Conservation (phyloP, 73 alveolate species). For the Tetrahymena elliotti region DNA sequence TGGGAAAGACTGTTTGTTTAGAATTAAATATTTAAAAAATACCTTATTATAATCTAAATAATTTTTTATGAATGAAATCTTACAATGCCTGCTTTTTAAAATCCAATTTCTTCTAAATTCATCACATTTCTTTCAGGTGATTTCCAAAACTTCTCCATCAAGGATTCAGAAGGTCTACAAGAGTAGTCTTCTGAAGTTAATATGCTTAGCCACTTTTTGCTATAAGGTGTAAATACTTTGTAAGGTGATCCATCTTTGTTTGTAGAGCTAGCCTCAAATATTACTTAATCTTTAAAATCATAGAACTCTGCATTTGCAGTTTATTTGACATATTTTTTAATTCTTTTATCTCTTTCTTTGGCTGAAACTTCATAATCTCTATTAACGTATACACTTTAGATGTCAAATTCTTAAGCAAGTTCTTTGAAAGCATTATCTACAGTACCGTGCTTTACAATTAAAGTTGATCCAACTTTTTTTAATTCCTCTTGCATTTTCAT, state of each 20-base stretch:
- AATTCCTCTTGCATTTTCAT: background rate
- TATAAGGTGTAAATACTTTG: constrained; percentile 6
- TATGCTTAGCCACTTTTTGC: background rate
- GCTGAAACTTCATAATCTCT: background rate
- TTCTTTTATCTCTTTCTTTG: background rate
- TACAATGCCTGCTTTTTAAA: background rate
- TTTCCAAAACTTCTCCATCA: background rate
- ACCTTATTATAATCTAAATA: too few relatives aligned
- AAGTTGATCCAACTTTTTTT: background rate
- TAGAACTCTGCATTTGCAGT: background rate
- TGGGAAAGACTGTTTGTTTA: background rate
- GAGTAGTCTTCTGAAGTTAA: background rate
- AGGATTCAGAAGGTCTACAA: constrained; percentile 2
- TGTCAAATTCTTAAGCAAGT: background rate
- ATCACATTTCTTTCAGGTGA: background rate
- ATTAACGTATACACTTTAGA: background rate
- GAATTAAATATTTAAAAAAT: background rate
- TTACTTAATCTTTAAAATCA: background rate
- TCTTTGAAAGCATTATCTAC: background rate
- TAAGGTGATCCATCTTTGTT: constrained; percentile 4
- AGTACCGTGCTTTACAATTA: background rate
- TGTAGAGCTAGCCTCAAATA: background rate
- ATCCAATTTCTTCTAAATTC: background rate
- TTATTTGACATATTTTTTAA: background rate
- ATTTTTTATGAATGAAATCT: background rate